Evolutionary conservation across 345 rosid species (phyloP).

Genomic region (Heritiera fomes): DNA sequence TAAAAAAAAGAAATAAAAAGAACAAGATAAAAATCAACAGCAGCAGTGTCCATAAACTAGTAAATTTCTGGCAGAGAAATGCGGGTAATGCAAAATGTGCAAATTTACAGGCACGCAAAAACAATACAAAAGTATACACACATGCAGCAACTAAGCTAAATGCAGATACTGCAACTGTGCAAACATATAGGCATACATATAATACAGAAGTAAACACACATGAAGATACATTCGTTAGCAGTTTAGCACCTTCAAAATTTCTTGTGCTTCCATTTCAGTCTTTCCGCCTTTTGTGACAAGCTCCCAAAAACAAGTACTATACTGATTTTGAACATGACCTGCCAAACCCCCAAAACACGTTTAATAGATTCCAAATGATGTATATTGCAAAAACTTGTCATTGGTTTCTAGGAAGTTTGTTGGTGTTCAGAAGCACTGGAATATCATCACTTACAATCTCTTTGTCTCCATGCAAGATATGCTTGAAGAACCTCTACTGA

Average conservation of each 20-base stretch:
- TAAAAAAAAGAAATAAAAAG: not conserved
- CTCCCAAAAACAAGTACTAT: constrained; percentile 76
- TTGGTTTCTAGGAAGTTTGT: not conserved
- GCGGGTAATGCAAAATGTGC: not conserved
- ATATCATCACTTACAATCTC: constrained; percentile 57
- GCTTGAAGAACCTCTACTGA: constrained; percentile 74
- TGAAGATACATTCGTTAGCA: not conserved
- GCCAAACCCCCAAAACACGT: constrained; percentile 23
- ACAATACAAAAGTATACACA: not conserved
- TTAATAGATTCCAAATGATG: not conserved
- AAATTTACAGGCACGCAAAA: not conserved
- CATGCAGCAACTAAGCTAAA: not conserved
- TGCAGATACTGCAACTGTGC: not conserved
- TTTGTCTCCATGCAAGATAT: constrained; percentile 89
- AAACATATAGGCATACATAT: not conserved
- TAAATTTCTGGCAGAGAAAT: not conserved
- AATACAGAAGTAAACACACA: not conserved
- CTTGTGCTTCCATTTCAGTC: constrained; percentile 56
- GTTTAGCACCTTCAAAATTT: constrained; percentile 59
- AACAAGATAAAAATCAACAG: not conserved
- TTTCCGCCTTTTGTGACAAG: constrained; percentile 60
- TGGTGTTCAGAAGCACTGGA: not conserved
- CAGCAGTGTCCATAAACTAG: not conserved
- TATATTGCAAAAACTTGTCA: not conserved
- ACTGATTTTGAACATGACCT: constrained; percentile 74